Conservation (phyloP, 768 basidiomycete species). For the Gymnopilus dilepis region DNA sequence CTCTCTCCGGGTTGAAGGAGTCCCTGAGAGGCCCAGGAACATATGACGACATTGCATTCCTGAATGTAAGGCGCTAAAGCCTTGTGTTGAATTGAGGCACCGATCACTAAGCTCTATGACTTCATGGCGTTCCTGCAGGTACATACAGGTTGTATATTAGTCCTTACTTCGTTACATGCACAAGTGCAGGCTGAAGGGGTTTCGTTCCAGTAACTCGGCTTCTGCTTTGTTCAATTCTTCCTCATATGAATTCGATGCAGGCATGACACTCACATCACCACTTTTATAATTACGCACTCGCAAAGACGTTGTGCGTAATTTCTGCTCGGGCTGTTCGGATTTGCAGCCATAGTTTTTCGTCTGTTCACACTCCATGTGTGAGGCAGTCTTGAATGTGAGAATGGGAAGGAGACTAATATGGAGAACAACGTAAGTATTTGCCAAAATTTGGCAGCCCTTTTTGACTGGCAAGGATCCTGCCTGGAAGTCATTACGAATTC, state of each 20-base stretch:
- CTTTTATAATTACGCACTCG: not conserved
- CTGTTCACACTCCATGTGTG: conserved; percentile 5
- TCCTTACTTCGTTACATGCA: no score
- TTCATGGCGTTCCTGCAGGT: not conserved
- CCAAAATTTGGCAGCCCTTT: not conserved
- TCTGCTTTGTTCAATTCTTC: no score
- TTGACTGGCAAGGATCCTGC: no score
- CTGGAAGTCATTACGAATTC: no score
- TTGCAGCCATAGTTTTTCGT: not conserved
- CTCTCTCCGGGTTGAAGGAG: no score
- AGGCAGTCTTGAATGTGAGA: not conserved
- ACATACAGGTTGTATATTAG: no score
- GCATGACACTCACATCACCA: no score
- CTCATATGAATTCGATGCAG: no score
- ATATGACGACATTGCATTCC: not conserved
- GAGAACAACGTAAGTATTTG: not conserved
- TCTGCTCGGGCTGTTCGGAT: not conserved
- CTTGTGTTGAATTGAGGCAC: not conserved
- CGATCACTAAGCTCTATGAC: not conserved
- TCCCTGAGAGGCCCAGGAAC: not conserved
- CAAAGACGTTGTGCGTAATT: not conserved
- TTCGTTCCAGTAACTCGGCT: no score
- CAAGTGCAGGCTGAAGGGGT: no score
- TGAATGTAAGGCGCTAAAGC: not conserved
- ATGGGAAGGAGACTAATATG: not conserved